Evolutionary conservation across 768 basidiomycete genomes (phyloP).

Genomic region (Hypholoma sublateritium): DNA sequence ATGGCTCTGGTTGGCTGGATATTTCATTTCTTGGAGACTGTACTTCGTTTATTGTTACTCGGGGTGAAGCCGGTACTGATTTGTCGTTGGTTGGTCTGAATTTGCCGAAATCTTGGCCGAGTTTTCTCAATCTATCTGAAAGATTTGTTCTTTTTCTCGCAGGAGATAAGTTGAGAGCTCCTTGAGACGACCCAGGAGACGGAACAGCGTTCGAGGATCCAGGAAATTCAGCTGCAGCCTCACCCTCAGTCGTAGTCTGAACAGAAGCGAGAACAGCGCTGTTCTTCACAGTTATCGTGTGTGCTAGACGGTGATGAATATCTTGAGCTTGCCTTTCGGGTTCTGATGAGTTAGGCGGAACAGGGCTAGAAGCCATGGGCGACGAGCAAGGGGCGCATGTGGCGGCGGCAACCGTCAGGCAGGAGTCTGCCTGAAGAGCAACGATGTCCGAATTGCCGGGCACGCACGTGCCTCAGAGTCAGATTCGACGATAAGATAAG

Average conservation of each 20-base stretch:
- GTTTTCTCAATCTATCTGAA: constrained; percentile 13
- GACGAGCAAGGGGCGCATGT: background rate
- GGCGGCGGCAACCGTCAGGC: too few species aligned
- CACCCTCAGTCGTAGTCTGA: background rate
- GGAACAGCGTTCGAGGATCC: constrained; percentile 2
- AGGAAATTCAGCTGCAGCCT: background rate
- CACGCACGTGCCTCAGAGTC: too few species aligned
- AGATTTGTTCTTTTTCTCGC: constrained; percentile 11
- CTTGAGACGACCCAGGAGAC: constrained; percentile 1
- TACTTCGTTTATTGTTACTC: background rate
- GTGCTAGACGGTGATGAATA: constrained; percentile 11
- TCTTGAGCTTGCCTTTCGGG: background rate
- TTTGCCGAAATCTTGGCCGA: constrained; percentile 15
- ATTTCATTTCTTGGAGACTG: background rate
- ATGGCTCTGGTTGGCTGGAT: background rate
- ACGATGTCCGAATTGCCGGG: too few species aligned
- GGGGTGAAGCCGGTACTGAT: constrained; percentile 1
- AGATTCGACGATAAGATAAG: too few species aligned
- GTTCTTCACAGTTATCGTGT: constrained; percentile 11
- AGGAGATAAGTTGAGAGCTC: background rate
- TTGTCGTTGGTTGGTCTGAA: constrained; percentile 8
- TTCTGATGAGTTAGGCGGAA: constrained; percentile 3
- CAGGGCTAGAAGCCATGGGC: constrained; percentile 11
- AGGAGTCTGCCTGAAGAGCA: too few species aligned
- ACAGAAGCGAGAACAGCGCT: background rate